phyloP scores from a whole-genome alignment of 1,284 basidiomycete genomes.

The Puccinia brachypodii region DNA sequence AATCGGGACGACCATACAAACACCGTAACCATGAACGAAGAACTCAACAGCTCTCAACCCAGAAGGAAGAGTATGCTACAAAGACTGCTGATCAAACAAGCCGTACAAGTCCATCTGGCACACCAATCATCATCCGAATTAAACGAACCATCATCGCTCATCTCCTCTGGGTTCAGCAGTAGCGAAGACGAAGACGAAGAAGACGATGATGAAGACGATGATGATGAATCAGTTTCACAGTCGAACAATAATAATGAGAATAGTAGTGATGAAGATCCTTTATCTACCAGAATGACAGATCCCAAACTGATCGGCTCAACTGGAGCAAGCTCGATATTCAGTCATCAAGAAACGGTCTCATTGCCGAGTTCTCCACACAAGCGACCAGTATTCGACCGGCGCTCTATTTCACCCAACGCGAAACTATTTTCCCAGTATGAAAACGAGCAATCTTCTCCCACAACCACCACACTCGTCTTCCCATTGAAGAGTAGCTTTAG shows the following conservation, averaged over 20 bases:
- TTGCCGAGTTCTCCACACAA: background rate
- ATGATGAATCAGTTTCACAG: background rate
- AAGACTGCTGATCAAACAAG: constrained; percentile 38
- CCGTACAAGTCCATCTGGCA: constrained; percentile 35
- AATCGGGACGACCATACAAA: background rate
- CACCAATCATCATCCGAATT: constrained; percentile 17
- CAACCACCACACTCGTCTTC: constrained; percentile 8
- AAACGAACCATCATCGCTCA: background rate
- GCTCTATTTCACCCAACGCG: constrained; percentile 36
- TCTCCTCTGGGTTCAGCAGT: constrained; percentile 23
- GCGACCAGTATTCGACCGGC: background rate
- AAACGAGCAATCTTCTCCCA: background rate
- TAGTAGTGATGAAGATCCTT: constrained; percentile 22
- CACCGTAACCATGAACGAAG: background rate
- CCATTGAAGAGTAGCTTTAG: constrained; percentile 42
- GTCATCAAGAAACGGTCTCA: background rate
- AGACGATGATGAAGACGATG: constrained; percentile 19
- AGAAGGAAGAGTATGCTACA: constrained; percentile 38
- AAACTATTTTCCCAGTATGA: constrained; percentile 13
- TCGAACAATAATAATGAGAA: background rate
- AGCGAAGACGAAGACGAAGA: constrained; percentile 35
- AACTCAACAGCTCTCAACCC: background rate
- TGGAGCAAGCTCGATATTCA: too few species aligned
- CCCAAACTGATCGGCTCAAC: too few species aligned
- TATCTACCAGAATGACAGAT: background rate